A percentile compares a stretch with the other conserved stretches of the same genome.
These are phyloP conservation scores for Eucalyptus polybractea DNA, from an alignment of 345 rosid genomes.

Conservation along the genomic window DNA sequence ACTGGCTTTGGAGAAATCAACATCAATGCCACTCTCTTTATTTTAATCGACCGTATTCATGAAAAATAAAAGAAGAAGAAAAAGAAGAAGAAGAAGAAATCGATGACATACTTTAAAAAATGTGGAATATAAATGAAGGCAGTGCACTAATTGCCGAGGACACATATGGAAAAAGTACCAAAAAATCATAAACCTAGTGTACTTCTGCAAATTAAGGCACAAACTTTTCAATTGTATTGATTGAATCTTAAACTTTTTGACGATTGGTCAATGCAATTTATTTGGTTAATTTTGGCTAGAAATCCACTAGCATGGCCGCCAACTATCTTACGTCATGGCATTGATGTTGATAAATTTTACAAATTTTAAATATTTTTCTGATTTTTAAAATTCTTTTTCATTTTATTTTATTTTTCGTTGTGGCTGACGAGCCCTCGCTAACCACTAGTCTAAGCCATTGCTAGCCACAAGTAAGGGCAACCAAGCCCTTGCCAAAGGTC, in stretches of 20 bases:
- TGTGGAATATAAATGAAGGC: not conserved
- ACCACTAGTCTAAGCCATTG: fast-evolving
- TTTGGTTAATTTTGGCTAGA: fast-evolving
- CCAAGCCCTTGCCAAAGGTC: not conserved
- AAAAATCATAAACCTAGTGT: fast-evolving
- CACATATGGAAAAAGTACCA: not conserved
- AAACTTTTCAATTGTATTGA: not conserved
- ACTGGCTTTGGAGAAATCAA: not conserved
- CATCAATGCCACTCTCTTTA: not conserved
- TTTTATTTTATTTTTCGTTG: too few relatives aligned
- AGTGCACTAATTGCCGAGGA: not conserved
- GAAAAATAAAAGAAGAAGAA: not conserved
- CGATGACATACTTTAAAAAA: not conserved
- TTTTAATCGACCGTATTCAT: not conserved
- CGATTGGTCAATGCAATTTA: not conserved
- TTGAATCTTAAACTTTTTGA: not conserved
- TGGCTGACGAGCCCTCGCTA: not conserved
- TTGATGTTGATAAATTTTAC: not conserved
- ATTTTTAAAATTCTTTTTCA: too few relatives aligned
- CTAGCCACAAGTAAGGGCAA: not conserved
- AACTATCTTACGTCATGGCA: fast-evolving
- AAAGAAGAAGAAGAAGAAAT: not conserved
- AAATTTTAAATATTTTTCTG: too few relatives aligned
- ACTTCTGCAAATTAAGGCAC: fast-evolving
- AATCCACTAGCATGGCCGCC: fast-evolving